Evolutionary conservation across 2,329 filamentous ascomycete genomes (phyloP).

Genomic region (Aspergillus jensenii): DNA sequence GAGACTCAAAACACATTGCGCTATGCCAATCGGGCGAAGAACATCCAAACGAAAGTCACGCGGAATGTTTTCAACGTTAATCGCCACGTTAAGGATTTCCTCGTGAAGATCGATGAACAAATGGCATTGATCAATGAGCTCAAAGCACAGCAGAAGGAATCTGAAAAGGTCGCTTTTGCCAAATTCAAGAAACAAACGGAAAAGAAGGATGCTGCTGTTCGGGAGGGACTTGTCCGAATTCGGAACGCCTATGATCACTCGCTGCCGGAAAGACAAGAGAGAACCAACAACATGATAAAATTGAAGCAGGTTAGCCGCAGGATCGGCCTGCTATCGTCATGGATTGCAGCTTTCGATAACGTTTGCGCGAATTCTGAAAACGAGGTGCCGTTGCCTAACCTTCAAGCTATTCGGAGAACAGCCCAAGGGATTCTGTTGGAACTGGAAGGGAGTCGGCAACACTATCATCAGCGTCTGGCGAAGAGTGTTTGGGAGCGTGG

Average conservation of each 20-base stretch:
- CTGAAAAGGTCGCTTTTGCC: conserved; percentile 74
- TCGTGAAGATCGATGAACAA: conserved; percentile 99
- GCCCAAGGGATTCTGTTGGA: conserved; percentile 86
- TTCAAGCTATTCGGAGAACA: conserved; percentile 78
- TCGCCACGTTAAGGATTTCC: conserved; percentile 96
- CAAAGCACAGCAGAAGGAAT: conserved; percentile 87
- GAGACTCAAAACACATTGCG: conserved; percentile 97
- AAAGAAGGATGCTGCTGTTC: conserved; percentile 73
- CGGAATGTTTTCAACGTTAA: conserved; percentile 99
- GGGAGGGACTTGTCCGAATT: conserved; percentile 77
- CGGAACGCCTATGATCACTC: conserved; percentile 83
- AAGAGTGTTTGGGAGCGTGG: conserved; percentile 83
- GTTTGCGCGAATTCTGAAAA: conserved; percentile 72
- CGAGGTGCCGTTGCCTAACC: conserved; percentile 64
- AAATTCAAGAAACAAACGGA: conserved; percentile 91
- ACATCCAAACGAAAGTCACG: conserved; percentile 99
- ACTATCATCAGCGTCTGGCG: conserved; percentile 80
- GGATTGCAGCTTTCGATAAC: conserved; percentile 88
- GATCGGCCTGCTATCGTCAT: conserved; percentile 81
- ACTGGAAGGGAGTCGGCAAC: conserved; percentile 83
- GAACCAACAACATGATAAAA: conserved; percentile 75
- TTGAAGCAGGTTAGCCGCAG: conserved; percentile 79
- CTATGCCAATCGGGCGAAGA: conserved; percentile 97
- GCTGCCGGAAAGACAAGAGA: conserved; percentile 73
- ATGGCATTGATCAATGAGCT: conserved; percentile 96